Conservation (phyloP, 208 protist genomes). For the Acanthamoeba triangularis region DNA sequence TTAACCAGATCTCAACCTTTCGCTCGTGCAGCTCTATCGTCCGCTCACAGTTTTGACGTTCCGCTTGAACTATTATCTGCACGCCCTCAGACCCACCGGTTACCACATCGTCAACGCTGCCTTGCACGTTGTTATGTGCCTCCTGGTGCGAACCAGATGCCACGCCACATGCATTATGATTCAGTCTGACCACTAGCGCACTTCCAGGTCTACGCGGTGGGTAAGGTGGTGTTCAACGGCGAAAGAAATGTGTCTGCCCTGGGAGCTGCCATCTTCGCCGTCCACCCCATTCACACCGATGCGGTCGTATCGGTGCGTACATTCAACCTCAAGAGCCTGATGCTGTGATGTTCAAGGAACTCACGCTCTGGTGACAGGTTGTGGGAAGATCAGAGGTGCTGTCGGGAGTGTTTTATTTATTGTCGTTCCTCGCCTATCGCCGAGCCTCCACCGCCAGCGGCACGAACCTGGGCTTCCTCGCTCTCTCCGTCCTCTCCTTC, state of each 20-base stretch:
- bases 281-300: slow-evolving; percentile 94
- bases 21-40: background rate
- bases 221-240: background rate
- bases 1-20: background rate
- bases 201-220: background rate
- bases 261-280: slow-evolving; percentile 89
- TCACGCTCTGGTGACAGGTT: slow-evolving; percentile 78
- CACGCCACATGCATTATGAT: background rate
- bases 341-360: slow-evolving; percentile 79
- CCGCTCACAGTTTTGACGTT: slow-evolving; percentile 52
- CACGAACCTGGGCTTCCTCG: background rate
- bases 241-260: background rate
- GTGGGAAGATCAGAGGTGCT: slow-evolving; percentile 90
- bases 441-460: background rate
- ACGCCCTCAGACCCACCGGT: background rate
- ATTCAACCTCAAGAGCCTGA: background rate
- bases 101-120: slow-evolving; percentile 62
- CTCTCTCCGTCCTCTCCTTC: slow-evolving; percentile 16
- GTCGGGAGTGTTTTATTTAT: slow-evolving; percentile 89
- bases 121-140: background rate
- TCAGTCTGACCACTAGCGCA: background rate
- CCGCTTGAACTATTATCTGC: slow-evolving; percentile 51
- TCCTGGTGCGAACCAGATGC: background rate
- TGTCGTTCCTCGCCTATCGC: slow-evolving; percentile 87
- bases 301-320: slow-evolving; percentile 85